Evolutionary conservation across 2,329 filamentous ascomycete genomes (phyloP).

Genomic region (Volutella citrinella): DNA sequence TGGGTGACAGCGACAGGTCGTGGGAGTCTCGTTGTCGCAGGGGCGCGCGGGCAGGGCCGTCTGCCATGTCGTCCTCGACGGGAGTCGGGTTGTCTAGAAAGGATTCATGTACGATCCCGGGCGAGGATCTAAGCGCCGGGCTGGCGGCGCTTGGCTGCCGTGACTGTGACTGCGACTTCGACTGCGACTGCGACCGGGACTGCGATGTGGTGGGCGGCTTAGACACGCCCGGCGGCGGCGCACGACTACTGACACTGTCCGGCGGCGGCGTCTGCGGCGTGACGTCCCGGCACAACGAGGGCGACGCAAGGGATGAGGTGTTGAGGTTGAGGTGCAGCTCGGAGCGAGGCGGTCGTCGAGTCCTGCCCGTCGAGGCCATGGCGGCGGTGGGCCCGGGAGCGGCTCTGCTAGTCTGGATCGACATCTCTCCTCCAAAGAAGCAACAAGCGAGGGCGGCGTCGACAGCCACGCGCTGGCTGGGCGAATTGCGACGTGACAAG

Average conservation of each 20-base stretch:
- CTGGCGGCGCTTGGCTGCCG: conserved; percentile 15
- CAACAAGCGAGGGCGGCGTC: no score
- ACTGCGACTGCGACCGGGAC: neutral
- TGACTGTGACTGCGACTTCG: neutral
- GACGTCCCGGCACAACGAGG: conserved; percentile 16
- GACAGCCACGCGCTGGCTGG: conserved; percentile 20
- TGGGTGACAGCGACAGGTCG: conserved; percentile 77
- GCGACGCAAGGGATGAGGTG: conserved; percentile 21
- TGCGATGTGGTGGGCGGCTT: conserved; percentile 18
- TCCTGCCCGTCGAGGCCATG: conserved; percentile 21
- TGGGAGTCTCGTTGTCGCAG: conserved; percentile 65
- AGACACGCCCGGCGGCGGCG: conserved; percentile 16
- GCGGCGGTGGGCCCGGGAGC: conserved; percentile 8
- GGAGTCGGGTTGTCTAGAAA: conserved; percentile 29
- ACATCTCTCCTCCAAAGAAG: no score
- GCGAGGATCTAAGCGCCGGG: conserved; percentile 24
- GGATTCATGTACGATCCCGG: conserved; percentile 24
- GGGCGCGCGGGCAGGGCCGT: conserved; percentile 22
- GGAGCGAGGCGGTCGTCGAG: conserved; percentile 21
- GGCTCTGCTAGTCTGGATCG: no score
- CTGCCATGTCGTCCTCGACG: conserved; percentile 27
- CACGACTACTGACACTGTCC: conserved; percentile 7
- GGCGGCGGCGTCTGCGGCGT: conserved; percentile 21
- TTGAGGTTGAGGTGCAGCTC: conserved; percentile 24
- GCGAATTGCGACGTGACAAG: conserved; percentile 26